These are phyloP conservation scores for Dothideomycetidae sp. DNA, from an alignment of 2,329 filamentous ascomycete species.

Conservation along the genomic window DNA sequence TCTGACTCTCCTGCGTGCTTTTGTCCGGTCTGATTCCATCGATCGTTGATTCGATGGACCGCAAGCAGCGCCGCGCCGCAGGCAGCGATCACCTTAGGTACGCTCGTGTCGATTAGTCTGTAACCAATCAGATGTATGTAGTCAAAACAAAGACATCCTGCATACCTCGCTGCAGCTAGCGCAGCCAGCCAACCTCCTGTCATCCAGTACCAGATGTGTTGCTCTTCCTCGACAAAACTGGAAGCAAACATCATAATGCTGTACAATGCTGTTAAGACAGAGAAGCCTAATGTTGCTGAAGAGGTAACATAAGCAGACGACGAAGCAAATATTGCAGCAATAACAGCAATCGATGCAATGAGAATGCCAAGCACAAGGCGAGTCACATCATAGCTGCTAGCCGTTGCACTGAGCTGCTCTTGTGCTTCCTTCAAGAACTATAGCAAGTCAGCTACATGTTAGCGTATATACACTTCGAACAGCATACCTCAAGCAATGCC, in stretches of 20 bases:
- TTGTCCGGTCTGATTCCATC: constrained; percentile 96
- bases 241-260: constrained; percentile 92
- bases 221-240: constrained; percentile 95
- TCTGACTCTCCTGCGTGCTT: constrained; percentile 88
- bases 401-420: constrained; percentile 68
- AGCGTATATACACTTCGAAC: background rate
- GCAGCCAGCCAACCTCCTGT: constrained; percentile 49
- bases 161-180: constrained; percentile 23
- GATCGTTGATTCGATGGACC: constrained; percentile 51
- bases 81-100: constrained; percentile 6
- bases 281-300: constrained; percentile 30
- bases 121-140: too few species aligned
- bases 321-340: constrained; percentile 20
- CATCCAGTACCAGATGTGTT: constrained; percentile 97
- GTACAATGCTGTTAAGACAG: constrained; percentile 38
- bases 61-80: constrained; percentile 33
- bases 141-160: too few species aligned
- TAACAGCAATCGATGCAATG: constrained; percentile 30
- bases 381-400: constrained; percentile 75
- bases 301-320: constrained; percentile 24
- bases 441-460: constrained; percentile 15
- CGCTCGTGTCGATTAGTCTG: constrained; percentile 12
- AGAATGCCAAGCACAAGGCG: constrained; percentile 39
- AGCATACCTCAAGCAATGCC: constrained; percentile 3
- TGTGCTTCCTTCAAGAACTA: constrained; percentile 61